phyloP scores from a whole-genome alignment of 495 filamentous ascomycete species.

The Podospora didyma region DNA sequence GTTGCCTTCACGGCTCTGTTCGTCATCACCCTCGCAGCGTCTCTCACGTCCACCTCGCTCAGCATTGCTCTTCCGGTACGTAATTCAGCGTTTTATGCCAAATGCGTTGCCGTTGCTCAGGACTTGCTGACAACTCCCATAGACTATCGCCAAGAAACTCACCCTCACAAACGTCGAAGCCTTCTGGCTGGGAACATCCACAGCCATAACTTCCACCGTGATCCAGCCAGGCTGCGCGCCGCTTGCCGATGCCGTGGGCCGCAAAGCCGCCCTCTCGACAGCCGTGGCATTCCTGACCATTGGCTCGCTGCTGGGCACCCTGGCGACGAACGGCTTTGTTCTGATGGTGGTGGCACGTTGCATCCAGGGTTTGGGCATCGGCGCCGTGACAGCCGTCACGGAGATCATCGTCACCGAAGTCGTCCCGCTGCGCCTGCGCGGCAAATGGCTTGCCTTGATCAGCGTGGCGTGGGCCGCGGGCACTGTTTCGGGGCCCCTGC shows the following conservation, averaged over 20 bases:
- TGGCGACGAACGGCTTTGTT: constrained; percentile 16
- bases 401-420: constrained; percentile 63
- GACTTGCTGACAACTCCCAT: constrained; percentile 30
- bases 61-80: too few relatives aligned
- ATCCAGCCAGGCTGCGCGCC: constrained; percentile 45
- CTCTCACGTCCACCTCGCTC: too few relatives aligned
- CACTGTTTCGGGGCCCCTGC: constrained; percentile 57
- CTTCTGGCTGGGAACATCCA: constrained; percentile 52
- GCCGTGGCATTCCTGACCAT: constrained; percentile 74
- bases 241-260: constrained; percentile 47
- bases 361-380: constrained; percentile 65
- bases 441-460: constrained; percentile 13
- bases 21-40: too few relatives aligned
- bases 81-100: too few relatives aligned
- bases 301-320: constrained; percentile 69
- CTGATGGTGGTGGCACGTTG: constrained; percentile 58
- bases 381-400: constrained; percentile 57
- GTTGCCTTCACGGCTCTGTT: too few relatives aligned
- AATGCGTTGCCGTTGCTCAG: too few relatives aligned
- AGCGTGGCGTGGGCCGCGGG: constrained; percentile 59
- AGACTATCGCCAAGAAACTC: constrained; percentile 49
- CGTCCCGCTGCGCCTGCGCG: constrained; percentile 46
- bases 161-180: constrained; percentile 49
- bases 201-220: constrained; percentile 44
- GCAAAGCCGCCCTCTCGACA: constrained; percentile 49